Evolutionary conservation across 805 yeast species (phyloP).

Genomic region (Candida boidinii): DNA sequence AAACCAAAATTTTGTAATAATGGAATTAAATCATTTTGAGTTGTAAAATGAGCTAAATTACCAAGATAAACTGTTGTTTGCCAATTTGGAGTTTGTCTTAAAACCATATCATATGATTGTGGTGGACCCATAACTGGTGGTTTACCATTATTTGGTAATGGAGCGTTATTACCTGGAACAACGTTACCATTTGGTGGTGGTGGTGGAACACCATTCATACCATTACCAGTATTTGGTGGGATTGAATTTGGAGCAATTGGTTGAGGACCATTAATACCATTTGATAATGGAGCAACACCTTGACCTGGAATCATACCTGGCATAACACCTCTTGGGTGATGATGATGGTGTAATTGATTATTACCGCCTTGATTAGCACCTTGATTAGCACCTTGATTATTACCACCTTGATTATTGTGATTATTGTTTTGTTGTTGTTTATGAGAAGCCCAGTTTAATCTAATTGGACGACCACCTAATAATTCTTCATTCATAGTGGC

Average conservation of each 20-base stretch:
- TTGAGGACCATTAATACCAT: neutral
- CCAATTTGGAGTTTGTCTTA: constrained; percentile 76
- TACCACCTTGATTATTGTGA: constrained; percentile 2
- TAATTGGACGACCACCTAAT: constrained; percentile 66
- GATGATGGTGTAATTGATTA: constrained; percentile 2
- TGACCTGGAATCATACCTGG: constrained; percentile 9
- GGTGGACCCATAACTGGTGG: constrained; percentile 14
- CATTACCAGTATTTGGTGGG: neutral
- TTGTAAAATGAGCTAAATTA: constrained; percentile 69
- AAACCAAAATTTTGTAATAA: constrained; percentile 73
- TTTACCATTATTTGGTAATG: constrained; percentile 4
- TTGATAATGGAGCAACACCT: neutral
- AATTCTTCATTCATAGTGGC: constrained; percentile 65
- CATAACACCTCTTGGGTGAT: constrained; percentile 5
- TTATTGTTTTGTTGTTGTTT: constrained; percentile 25
- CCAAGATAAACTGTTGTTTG: constrained; percentile 84
- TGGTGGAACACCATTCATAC: constrained; percentile 1
- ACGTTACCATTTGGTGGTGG: constrained; percentile 1
- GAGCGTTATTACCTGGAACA: constrained; percentile 2
- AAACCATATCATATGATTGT: constrained; percentile 55
- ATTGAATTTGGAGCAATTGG: too few relatives aligned
- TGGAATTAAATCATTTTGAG: constrained; percentile 66
- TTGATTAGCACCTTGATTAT: constrained; percentile 1
- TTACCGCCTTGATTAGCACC: constrained; percentile 8
- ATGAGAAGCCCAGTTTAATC: constrained; percentile 87